Percentiles rank a stretch among this genome's conserved stretches.
Conservation (phyloP, 352 stramenopile genomes). For the Blastocystis hominis region DNA sequence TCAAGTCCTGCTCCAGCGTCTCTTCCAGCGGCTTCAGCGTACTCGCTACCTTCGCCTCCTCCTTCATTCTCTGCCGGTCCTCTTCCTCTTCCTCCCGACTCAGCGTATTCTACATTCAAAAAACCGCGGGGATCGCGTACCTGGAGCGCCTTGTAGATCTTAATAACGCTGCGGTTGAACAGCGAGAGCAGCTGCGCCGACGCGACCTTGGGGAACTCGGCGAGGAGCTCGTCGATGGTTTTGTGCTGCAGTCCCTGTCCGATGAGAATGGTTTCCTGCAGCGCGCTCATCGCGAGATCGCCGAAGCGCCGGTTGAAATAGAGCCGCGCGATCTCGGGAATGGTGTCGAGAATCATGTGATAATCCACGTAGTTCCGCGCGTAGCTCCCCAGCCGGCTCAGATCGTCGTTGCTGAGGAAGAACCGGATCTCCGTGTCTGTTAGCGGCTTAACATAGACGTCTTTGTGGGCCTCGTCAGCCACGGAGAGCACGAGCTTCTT, state of each 20-base stretch:
- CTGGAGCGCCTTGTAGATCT: slow-evolving; percentile 75
- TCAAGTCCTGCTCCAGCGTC: slow-evolving; percentile 67
- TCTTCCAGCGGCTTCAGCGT: slow-evolving; percentile 71
- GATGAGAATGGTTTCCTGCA: slow-evolving; percentile 85
- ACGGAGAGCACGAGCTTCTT: slow-evolving; percentile 62
- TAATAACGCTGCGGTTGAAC: slow-evolving; percentile 90
- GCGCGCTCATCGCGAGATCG: slow-evolving; percentile 78
- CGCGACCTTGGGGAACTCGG: slow-evolving; percentile 79
- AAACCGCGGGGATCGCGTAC: slow-evolving; percentile 64
- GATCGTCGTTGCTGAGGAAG: slow-evolving; percentile 86
- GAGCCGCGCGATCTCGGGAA: slow-evolving; percentile 82
- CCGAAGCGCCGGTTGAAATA: slow-evolving; percentile 88
- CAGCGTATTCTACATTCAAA: slow-evolving; percentile 70
- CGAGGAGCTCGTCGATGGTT: slow-evolving; percentile 81
- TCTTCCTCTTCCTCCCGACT: slow-evolving; percentile 68
- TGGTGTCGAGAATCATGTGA: slow-evolving; percentile 93
- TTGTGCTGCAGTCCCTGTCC: slow-evolving; percentile 76
- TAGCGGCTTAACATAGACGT: slow-evolving; percentile 65
- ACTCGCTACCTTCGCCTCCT: slow-evolving; percentile 65
- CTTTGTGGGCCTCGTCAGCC: slow-evolving; percentile 52
- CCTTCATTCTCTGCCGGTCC: slow-evolving; percentile 67
- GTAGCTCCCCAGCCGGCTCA: slow-evolving; percentile 93
- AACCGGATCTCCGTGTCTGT: slow-evolving; percentile 76
- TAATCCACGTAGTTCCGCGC: slow-evolving; percentile 96
- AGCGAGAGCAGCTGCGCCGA: slow-evolving; percentile 88